Evolutionary conservation across 2,329 filamentous ascomycete species (phyloP).

Genomic region (Chrysosporium keratinophilum): DNA sequence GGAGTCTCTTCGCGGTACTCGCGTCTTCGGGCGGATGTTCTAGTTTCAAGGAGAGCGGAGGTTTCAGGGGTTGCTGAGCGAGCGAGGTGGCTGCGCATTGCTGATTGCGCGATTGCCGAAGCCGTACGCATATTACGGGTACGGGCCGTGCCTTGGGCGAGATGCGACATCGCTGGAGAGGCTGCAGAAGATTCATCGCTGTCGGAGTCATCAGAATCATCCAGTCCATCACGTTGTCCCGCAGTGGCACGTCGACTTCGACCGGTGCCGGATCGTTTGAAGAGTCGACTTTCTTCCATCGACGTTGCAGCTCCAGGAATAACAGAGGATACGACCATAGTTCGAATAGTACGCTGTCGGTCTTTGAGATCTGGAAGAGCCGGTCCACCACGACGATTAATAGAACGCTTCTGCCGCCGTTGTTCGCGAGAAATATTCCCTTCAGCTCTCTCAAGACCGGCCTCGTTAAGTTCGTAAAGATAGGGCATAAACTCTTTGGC

Average conservation of each 20-base stretch:
- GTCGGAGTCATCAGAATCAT: slow-evolving; percentile 82
- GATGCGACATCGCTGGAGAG: slow-evolving; percentile 66
- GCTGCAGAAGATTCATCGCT: slow-evolving; percentile 80
- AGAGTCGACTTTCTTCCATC: slow-evolving; percentile 76
- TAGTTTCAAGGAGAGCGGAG: slow-evolving; percentile 58
- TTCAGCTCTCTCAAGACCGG: slow-evolving; percentile 81
- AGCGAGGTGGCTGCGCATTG: slow-evolving; percentile 62
- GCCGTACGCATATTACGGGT: slow-evolving; percentile 84
- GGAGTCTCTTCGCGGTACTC: slow-evolving; percentile 68
- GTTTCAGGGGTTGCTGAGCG: slow-evolving; percentile 81
- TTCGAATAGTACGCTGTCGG: slow-evolving; percentile 82
- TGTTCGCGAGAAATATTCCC: slow-evolving; percentile 89
- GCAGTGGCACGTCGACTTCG: slow-evolving; percentile 48
- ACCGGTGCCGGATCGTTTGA: slow-evolving; percentile 61
- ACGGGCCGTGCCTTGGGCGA: slow-evolving; percentile 63
- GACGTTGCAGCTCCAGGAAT: slow-evolving; percentile 73
- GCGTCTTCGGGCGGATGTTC: slow-evolving; percentile 53
- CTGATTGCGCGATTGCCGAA: slow-evolving; percentile 72
- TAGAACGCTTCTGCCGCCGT: slow-evolving; percentile 84
- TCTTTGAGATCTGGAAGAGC: slow-evolving; percentile 94
- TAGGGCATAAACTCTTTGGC: slow-evolving; percentile 92
- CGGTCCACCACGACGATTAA: slow-evolving; percentile 85
- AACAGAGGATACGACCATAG: slow-evolving; percentile 82
- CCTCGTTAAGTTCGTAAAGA: slow-evolving; percentile 85
- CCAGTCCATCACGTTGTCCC: slow-evolving; percentile 47